Conservation (phyloP, 1,284 basidiomycete species). For the Albatrellus sp. region DNA sequence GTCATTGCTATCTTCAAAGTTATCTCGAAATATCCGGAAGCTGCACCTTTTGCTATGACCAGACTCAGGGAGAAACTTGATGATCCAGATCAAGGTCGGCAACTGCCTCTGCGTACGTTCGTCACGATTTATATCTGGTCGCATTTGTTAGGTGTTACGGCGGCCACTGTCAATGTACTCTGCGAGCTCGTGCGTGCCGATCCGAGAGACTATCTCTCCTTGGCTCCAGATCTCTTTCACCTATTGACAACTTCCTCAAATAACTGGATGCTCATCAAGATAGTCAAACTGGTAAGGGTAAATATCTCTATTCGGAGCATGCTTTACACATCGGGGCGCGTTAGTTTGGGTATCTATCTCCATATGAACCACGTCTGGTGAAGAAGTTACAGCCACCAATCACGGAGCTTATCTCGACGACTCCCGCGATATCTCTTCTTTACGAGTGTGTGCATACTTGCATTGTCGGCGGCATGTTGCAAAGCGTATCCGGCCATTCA, state of each 20-base stretch:
- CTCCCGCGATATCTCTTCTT: slow-evolving; percentile 87
- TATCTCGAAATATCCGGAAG: slow-evolving; percentile 71
- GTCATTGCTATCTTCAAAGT: slow-evolving; percentile 75
- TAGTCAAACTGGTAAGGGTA: slow-evolving; percentile 78
- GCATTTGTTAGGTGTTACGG: slow-evolving; percentile 61
- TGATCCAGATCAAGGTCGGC: slow-evolving; percentile 71
- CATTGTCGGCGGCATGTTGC: slow-evolving; percentile 94
- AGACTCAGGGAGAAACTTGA: slow-evolving; percentile 76
- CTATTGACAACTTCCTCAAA: slow-evolving; percentile 91
- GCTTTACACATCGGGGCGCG: slow-evolving; percentile 2
- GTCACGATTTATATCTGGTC: background rate
- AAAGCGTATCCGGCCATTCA: slow-evolving; percentile 64
- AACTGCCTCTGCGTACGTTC: background rate
- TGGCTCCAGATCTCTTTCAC: slow-evolving; percentile 91
- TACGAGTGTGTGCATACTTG: slow-evolving; percentile 99
- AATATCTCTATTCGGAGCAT: slow-evolving; percentile 6
- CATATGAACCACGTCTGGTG: slow-evolving; percentile 86
- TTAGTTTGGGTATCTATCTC: slow-evolving; percentile 85
- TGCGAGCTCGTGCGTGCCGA: slow-evolving; percentile 83
- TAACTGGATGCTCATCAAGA: slow-evolving; percentile 99
- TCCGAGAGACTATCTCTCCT: slow-evolving; percentile 66
- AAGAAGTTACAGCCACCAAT: slow-evolving; percentile 91
- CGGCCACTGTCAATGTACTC: slow-evolving; percentile 87
- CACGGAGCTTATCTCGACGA: slow-evolving; percentile 90
- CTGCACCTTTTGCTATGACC: slow-evolving; percentile 49